phyloP scores from a whole-genome alignment of 2,329 filamentous ascomycete species.

The Fusarium foetens region DNA sequence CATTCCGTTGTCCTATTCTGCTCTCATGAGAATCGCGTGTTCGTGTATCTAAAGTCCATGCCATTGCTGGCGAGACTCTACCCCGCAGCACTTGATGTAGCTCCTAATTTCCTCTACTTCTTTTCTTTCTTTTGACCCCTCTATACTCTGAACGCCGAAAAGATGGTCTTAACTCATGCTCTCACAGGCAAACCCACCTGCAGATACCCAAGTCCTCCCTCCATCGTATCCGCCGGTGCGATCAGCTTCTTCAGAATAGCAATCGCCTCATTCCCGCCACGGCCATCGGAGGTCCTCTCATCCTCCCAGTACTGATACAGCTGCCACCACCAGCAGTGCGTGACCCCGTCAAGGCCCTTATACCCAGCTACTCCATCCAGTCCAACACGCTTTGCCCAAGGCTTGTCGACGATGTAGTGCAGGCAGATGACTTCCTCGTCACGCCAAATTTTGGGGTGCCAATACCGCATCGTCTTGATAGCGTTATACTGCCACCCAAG shows the following conservation, averaged over 20 bases:
- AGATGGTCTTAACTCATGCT: not conserved
- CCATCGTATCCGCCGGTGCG: not conserved
- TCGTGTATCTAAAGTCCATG: not conserved
- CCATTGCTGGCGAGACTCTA: not conserved
- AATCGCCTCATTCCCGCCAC: slow-evolving; percentile 20
- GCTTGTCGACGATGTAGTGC: slow-evolving; percentile 41
- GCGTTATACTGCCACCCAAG: slow-evolving; percentile 40
- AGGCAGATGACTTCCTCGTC: slow-evolving; percentile 37
- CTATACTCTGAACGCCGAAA: not conserved
- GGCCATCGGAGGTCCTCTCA: slow-evolving; percentile 3
- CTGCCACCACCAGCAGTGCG: slow-evolving; percentile 40
- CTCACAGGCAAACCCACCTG: slow-evolving; percentile 6
- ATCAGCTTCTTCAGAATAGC: slow-evolving; percentile 1
- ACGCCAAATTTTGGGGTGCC: slow-evolving; percentile 36
- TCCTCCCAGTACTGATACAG: slow-evolving; percentile 33
- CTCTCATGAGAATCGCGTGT: not conserved
- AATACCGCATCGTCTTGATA: slow-evolving; percentile 40
- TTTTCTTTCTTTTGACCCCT: not conserved
- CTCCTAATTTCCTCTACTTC: fast-evolving
- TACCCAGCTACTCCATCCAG: slow-evolving; percentile 32
- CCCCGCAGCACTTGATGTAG: fast-evolving
- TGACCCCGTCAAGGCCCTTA: slow-evolving; percentile 26
- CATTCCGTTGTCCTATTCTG: fast-evolving
- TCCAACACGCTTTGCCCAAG: slow-evolving; percentile 28
- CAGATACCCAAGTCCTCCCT: not conserved